Base-by-base conservation (phyloP, 2,329 filamentous ascomycete species). In the Xylariaceae sp. region DNA sequence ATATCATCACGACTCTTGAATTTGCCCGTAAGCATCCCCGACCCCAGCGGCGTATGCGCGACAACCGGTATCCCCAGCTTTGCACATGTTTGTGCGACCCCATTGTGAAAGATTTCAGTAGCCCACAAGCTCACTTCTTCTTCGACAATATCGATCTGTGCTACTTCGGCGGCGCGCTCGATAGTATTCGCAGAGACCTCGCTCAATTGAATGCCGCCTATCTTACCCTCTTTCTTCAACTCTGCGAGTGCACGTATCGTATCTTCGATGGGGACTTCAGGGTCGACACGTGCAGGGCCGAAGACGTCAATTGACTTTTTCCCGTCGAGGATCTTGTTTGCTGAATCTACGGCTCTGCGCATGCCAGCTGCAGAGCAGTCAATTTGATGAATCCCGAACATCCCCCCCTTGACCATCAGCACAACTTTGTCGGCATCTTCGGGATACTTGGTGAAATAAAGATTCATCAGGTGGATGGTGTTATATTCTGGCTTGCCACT, bases 21-120 rank as follows among this genome's bases (percentile, higher is more conserved):
- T 46, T 73, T 56, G 4, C 77, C 76, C 0, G 74, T 76, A 37
- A 79, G 42, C 54, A 63, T 66, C 3, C 69, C 69, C 5, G 71
- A 63, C 10, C 77, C 73, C 0, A 83, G 66, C 2, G 80, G 79
- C 22, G 56, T 48, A 63, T 85, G 84, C 0, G 75, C 79, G 19
- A 82, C 61, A 32, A 85, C 67, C 0, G 79, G 76, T 42, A 86
- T 83, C 4, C 69, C 69, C 3, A 79, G 64, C 58, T 83, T 74
- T 12, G 53, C 57, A 48, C 70, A 72, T 0, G 67, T 56, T 8
- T 61, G 61, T 1, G 62, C 63, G n/a, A 73, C 58, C 1, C 69
- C 67, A 29, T 58, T 57, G n/a, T 53, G 52, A 1, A 77, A 61
- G 1, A 70, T 58, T 36, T 73, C 69, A 53, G 70, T 68, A 47